Evolutionary conservation across 2,329 filamentous ascomycete genomes (phyloP).

Genomic region (Fusarium pseudonygamai): DNA sequence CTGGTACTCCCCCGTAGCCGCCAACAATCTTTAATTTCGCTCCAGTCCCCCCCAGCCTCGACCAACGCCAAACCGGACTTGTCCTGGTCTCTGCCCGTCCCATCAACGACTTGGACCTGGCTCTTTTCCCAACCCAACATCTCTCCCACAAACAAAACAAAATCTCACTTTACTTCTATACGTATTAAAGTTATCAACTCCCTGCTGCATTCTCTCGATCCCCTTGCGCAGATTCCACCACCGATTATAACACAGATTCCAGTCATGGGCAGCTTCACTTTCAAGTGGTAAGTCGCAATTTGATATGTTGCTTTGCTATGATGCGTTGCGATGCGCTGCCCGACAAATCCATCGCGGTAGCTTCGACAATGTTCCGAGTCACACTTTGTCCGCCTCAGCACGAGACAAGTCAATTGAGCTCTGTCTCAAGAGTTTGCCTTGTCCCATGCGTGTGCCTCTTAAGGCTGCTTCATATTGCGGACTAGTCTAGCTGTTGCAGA

Average conservation of each 20-base stretch:
- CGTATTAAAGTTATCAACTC: conserved; percentile 28
- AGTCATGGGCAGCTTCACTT: conserved; percentile 73
- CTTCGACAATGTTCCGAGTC: conserved; percentile 5
- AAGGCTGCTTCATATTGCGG: conserved; percentile 17
- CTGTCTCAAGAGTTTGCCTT: conserved; percentile 12
- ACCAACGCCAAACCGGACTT: conserved; percentile 39
- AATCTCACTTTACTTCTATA: conserved; percentile 29
- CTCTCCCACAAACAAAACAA: conserved; percentile 36
- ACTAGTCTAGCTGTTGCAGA: conserved; percentile 12
- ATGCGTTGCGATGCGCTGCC: conserved; percentile 15
- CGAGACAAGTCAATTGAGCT: conserved; percentile 23
- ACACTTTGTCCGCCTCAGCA: conserved; percentile 10
- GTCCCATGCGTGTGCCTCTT: not conserved
- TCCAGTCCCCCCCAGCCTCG: conserved; percentile 38
- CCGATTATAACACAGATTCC: conserved; percentile 34
- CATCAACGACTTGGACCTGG: conserved; percentile 24
- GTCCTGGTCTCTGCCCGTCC: conserved; percentile 34
- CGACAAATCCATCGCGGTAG: conserved; percentile 8
- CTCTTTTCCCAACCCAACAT: conserved; percentile 39
- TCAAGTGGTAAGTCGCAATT: conserved; percentile 69
- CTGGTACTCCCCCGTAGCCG: conserved; percentile 29
- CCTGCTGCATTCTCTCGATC: conserved; percentile 15
- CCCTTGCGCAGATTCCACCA: conserved; percentile 20
- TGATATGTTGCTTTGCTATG: not conserved
- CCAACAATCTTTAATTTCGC: conserved; percentile 44